phyloP scores from a whole-genome alignment of 495 filamentous ascomycete species.

The Podospora sp. region DNA sequence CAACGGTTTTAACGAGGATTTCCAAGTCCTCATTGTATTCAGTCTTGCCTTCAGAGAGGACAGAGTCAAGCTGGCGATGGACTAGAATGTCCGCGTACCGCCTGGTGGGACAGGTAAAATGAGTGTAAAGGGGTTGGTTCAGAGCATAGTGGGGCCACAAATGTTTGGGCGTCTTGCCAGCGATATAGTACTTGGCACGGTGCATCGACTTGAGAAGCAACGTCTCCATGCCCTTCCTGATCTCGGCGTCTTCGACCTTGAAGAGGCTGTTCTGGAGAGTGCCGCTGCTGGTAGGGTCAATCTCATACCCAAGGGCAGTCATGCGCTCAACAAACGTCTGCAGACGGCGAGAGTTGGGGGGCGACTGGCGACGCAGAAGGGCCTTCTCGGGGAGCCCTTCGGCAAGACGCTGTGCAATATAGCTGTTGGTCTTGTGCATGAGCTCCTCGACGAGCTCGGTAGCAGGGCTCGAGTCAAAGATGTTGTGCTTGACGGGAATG shows the following conservation, averaged over 20 bases:
- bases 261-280: slow-evolving; percentile 91
- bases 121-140: slow-evolving; percentile 92
- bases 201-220: slow-evolving; percentile 91
- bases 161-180: slow-evolving; percentile 70
- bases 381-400: slow-evolving; percentile 87
- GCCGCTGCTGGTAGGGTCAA: slow-evolving; percentile 88
- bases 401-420: slow-evolving; percentile 82
- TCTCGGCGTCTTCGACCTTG: slow-evolving; percentile 79
- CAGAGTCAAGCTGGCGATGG: slow-evolving; percentile 89
- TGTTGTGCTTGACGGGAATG: slow-evolving; percentile 91
- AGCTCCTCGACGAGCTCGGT: slow-evolving; percentile 96
- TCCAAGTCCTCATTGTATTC: slow-evolving; percentile 92
- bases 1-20: slow-evolving; percentile 84
- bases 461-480: slow-evolving; percentile 86
- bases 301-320: slow-evolving; percentile 83
- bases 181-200: slow-evolving; percentile 91
- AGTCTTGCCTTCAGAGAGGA: slow-evolving; percentile 76
- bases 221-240: slow-evolving; percentile 98
- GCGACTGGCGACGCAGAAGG: slow-evolving; percentile 80
- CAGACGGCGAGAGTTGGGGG: slow-evolving; percentile 84
- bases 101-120: slow-evolving; percentile 94
- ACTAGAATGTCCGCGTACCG: slow-evolving; percentile 95
- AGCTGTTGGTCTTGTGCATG: slow-evolving; percentile 83
- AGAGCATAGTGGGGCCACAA: slow-evolving; percentile 85
- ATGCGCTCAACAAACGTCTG: slow-evolving; percentile 91